Evolutionary conservation across 441 rosid genomes (phyloP).

Genomic region (Adansonia gregorii): DNA sequence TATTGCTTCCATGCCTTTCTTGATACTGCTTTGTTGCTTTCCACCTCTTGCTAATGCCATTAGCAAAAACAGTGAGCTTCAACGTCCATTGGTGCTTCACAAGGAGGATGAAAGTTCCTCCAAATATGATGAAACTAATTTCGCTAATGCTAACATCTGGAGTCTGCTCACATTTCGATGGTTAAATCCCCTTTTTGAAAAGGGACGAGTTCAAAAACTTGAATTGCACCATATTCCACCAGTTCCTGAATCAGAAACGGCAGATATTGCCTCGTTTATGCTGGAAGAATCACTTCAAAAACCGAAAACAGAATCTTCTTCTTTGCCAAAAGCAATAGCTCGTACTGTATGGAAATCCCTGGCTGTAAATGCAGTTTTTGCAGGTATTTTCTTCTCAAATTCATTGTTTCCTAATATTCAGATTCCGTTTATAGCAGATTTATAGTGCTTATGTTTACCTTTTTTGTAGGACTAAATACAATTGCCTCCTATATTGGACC

Average conservation of each 20-base stretch:
- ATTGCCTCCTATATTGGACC: constrained; percentile 70
- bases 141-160: constrained; percentile 54
- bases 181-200: constrained; percentile 61
- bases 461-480: constrained; percentile 54
- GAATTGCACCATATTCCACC: constrained; percentile 51
- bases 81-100: constrained; percentile 41
- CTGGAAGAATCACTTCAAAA: constrained; percentile 54
- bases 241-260: constrained; percentile 60
- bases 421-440: background rate
- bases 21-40: constrained; percentile 42
- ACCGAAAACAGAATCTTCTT: constrained; percentile 36
- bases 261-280: constrained; percentile 47
- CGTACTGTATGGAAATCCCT: constrained; percentile 56
- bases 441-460: background rate
- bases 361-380: constrained; percentile 52
- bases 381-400: constrained; percentile 45
- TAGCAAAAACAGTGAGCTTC: constrained; percentile 27
- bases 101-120: constrained; percentile 24
- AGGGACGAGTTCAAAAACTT: constrained; percentile 47
- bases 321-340: constrained; percentile 45
- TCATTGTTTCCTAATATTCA: background rate
- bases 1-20: constrained; percentile 49
- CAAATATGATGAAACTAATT: constrained; percentile 24
- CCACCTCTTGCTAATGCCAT: constrained; percentile 14
- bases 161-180: constrained; percentile 55